phyloP scores from a whole-genome alignment of 2,329 filamentous ascomycete genomes.

The Phoma sp. region DNA sequence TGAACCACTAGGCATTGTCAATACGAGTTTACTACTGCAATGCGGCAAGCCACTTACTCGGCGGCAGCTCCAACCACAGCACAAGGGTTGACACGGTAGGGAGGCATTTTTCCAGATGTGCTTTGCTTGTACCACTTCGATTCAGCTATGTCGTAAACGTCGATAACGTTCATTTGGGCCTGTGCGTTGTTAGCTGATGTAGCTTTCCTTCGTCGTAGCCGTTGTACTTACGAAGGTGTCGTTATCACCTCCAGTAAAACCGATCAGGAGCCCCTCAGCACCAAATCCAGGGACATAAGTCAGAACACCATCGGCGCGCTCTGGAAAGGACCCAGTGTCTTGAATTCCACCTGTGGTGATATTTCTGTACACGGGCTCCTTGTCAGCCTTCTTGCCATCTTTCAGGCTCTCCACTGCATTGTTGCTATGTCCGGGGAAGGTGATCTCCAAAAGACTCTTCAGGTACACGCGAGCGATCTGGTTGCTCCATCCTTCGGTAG shows the following conservation, averaged over 20 bases:
- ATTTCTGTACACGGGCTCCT: conserved; percentile 72
- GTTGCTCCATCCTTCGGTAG: conserved; percentile 72
- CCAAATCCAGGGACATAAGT: conserved; percentile 81
- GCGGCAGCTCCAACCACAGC: conserved; percentile 76
- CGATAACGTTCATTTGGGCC: conserved; percentile 74
- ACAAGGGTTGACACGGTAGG: conserved; percentile 70
- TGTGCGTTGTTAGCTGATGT: conserved; percentile 31
- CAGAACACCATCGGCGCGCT: conserved; percentile 75
- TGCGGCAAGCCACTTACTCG: conserved; percentile 54
- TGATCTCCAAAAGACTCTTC: conserved; percentile 78
- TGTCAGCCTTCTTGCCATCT: conserved; percentile 63
- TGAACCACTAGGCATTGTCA: conserved; percentile 59
- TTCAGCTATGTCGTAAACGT: conserved; percentile 79
- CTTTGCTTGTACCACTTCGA: conserved; percentile 77
- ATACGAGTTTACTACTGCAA: too few relatives aligned
- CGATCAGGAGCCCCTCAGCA: conserved; percentile 75
- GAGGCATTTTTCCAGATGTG: conserved; percentile 66
- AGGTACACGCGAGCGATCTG: conserved; percentile 71
- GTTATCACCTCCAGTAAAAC: conserved; percentile 76
- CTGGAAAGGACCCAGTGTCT: conserved; percentile 70
- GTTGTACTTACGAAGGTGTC: conserved; percentile 65
- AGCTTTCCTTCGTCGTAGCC: not conserved
- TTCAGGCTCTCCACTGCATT: conserved; percentile 65
- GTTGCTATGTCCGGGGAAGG: conserved; percentile 74
- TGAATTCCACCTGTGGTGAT: conserved; percentile 76